A percentile compares a stretch with the other conserved stretches of the same genome.
Conservation (phyloP, 306 rosid species). For the Vigna mungo region DNA sequence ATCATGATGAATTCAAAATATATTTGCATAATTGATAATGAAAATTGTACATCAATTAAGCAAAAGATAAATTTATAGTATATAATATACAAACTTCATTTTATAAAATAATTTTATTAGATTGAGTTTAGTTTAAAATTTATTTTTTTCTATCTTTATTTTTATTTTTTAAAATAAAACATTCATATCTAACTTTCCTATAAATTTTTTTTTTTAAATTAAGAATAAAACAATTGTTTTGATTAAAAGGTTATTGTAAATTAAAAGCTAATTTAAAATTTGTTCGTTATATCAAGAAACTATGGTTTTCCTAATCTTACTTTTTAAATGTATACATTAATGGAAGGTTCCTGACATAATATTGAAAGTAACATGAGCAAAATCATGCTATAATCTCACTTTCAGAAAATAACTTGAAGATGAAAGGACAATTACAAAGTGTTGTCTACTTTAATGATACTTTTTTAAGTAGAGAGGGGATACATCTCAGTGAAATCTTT, state of each 20-base stretch:
- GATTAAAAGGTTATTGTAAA: neutral
- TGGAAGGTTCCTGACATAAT: constrained; percentile 14
- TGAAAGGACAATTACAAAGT: constrained; percentile 22
- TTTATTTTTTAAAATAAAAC: neutral
- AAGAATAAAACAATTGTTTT: neutral
- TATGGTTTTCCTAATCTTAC: neutral
- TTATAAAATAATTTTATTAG: too few relatives aligned
- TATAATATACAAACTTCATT: too few relatives aligned
- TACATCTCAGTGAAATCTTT: neutral
- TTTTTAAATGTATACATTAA: constrained; percentile 5
- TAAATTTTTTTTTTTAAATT: neutral
- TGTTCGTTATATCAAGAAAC: constrained; percentile 5
- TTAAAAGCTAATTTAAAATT: neutral
- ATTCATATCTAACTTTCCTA: neutral
- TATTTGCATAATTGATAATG: too few relatives aligned
- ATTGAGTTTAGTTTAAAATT: too few relatives aligned
- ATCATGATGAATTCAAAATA: too few relatives aligned
- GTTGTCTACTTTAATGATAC: neutral
- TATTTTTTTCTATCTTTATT: too few relatives aligned
- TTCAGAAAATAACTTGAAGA: constrained; percentile 31
- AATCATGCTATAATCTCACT: constrained; percentile 33
- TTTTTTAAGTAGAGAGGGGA: neutral
- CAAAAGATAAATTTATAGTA: too few relatives aligned
- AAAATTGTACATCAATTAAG: too few relatives aligned
- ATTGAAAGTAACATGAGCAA: constrained; percentile 1